Evolutionary conservation across 2,329 filamentous ascomycete species (phyloP).

Genomic region (Aspergillus glaucus): DNA sequence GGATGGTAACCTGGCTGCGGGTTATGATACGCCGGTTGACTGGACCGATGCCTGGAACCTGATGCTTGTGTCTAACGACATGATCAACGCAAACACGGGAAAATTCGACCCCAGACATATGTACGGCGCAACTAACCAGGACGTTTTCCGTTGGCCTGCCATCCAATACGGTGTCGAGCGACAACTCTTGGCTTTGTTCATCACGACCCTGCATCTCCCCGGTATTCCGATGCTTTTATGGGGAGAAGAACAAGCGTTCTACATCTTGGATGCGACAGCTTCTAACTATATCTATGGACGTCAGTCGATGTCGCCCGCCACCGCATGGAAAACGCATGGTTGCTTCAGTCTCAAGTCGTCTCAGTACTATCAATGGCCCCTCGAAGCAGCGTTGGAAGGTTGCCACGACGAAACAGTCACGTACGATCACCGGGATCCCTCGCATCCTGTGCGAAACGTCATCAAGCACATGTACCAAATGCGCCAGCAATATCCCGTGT

Average conservation of each 20-base stretch:
- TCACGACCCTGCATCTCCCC: constrained; percentile 55
- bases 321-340: constrained; percentile 60
- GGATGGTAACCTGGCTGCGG: constrained; percentile 51
- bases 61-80: constrained; percentile 54
- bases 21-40: constrained; percentile 49
- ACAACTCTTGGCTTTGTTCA: constrained; percentile 52
- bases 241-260: constrained; percentile 62
- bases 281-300: constrained; percentile 61
- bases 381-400: constrained; percentile 48
- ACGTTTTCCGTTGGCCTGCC: constrained; percentile 60
- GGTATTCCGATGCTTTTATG: constrained; percentile 56
- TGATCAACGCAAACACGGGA: constrained; percentile 55
- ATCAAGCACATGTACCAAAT: constrained; percentile 58
- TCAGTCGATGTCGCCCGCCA: constrained; percentile 55
- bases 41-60: constrained; percentile 52
- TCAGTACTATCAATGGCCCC: constrained; percentile 54
- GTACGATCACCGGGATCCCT: constrained; percentile 58
- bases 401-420: constrained; percentile 53
- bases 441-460: constrained; percentile 55
- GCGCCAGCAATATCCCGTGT: constrained; percentile 49
- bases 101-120: constrained; percentile 59
- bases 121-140: constrained; percentile 60
- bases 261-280: constrained; percentile 58
- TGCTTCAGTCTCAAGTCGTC: constrained; percentile 54
- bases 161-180: constrained; percentile 52